A percentile compares a stretch with the other conserved stretches of the same genome.
Evolutionary conservation across 2,329 filamentous ascomycete species (phyloP).

Genomic region (Aspergillus fructus): DNA sequence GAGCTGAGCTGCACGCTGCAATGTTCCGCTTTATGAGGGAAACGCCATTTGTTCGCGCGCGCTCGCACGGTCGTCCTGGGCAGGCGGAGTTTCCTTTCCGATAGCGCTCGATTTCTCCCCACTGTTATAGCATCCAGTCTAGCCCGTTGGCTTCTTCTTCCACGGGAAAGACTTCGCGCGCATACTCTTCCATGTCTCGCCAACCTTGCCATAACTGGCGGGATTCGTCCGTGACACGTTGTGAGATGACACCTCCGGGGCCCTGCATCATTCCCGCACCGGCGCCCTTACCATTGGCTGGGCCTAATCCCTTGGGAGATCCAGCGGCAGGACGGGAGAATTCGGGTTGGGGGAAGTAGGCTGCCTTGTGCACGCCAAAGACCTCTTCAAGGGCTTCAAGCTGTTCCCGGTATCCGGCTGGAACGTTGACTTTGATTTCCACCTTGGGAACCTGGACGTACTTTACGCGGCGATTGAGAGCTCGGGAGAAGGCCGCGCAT

Average conservation of each 20-base stretch:
- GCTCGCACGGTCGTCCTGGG: not conserved
- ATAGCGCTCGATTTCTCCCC: not conserved
- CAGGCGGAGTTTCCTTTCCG: not conserved
- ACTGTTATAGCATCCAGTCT: constrained; percentile 73
- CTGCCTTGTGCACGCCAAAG: constrained; percentile 59
- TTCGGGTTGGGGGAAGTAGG: constrained; percentile 64
- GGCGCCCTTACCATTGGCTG: constrained; percentile 40
- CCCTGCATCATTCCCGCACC: constrained; percentile 48
- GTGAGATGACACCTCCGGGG: constrained; percentile 59
- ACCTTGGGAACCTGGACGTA: constrained; percentile 75
- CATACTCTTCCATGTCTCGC: constrained; percentile 89
- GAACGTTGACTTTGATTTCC: constrained; percentile 81
- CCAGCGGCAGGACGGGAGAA: constrained; percentile 42
- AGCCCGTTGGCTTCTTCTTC: constrained; percentile 93
- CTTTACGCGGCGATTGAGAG: constrained; percentile 72
- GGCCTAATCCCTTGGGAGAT: constrained; percentile 38
- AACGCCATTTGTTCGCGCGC: not conserved
- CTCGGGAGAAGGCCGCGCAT: constrained; percentile 75
- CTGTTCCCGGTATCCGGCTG: constrained; percentile 83
- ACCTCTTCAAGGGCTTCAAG: constrained; percentile 65
- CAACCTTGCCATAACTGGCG: constrained; percentile 88
- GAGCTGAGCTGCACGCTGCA: not conserved
- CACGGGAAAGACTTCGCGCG: constrained; percentile 86
- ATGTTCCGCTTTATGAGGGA: not conserved
- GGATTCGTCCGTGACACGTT: constrained; percentile 70